phyloP scores from a whole-genome alignment of 768 basidiomycete species.

The Auriscalpium orientale region DNA sequence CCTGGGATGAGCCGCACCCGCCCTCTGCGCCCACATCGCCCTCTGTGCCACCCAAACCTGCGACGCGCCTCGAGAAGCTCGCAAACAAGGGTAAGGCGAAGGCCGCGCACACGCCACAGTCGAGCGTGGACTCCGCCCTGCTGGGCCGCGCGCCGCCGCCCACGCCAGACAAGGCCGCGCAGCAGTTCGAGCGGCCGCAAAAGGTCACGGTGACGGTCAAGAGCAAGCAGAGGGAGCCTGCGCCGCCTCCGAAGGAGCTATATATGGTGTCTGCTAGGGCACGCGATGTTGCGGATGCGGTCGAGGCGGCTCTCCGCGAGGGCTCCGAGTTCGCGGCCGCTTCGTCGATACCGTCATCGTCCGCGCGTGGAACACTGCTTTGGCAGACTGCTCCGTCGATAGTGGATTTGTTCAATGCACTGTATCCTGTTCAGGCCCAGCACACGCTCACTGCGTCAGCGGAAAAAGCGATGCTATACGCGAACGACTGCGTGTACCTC shows the following conservation, averaged over 20 bases:
- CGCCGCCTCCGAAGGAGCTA: slow-evolving; percentile 2
- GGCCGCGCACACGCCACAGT: slow-evolving; percentile 23
- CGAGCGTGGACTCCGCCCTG: slow-evolving; percentile 15
- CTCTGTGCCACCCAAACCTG: slow-evolving; percentile 37
- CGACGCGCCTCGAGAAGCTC: slow-evolving; percentile 51
- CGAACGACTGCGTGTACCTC: slow-evolving; percentile 77
- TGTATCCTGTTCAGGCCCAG: slow-evolving; percentile 61
- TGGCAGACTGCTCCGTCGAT: slow-evolving; percentile 54
- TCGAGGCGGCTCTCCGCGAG: slow-evolving; percentile 11
- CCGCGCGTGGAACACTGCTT: slow-evolving; percentile 42
- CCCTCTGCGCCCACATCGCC: slow-evolving; percentile 22
- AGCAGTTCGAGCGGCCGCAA: background rate
- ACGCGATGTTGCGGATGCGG: slow-evolving; percentile 8
- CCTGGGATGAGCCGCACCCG: slow-evolving; percentile 48
- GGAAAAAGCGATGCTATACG: slow-evolving; percentile 60
- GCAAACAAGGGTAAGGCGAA: slow-evolving; percentile 45
- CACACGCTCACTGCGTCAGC: slow-evolving; percentile 38
- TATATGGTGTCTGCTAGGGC: slow-evolving; percentile 7
- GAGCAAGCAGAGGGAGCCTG: background rate
- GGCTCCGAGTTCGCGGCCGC: slow-evolving; percentile 49
- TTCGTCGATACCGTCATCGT: slow-evolving; percentile 33
- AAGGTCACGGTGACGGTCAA: slow-evolving; percentile 1
- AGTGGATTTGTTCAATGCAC: slow-evolving; percentile 72
- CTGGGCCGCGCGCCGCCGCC: slow-evolving; percentile 15
- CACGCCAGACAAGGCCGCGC: slow-evolving; percentile 16